Base-by-base conservation (phyloP, 345 rosid species). In the Gossypium ekmanianum region DNA sequence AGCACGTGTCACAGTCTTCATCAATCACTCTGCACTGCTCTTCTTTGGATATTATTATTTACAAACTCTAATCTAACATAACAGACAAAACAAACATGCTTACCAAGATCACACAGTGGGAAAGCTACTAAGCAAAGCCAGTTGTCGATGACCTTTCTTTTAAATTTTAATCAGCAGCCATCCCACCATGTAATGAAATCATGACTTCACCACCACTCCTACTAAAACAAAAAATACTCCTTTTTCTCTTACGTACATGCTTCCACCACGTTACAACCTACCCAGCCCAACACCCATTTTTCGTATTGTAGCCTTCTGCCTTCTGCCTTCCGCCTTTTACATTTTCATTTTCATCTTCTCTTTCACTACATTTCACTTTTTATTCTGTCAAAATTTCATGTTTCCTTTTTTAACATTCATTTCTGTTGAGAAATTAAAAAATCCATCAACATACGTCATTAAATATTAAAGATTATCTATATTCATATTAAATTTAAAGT, bases 1-100 rank as follows among this genome's bases (percentile, higher is more conserved):
- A 0, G 41, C 72, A 68, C 56, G 56, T 68, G 72, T 48, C 72
- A 68, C 48, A 20, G 7, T 68, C 57, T 67, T 67, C 56, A 18
- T 22, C 34, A 45, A 45, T 50, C 55, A 5, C 12, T 50, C 55
- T 51, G 55, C 55, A 16, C 41, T 34, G 41, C 41, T 4, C 41
- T 4, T 0, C 41, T 4, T 7, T 5, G 7, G 7, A 34, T 34
- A 34, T 34, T 34, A 34, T 34, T 34, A 34, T 34, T 34, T 1
- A 4, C 7, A 4, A 34, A 34, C 7, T 34, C 41, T 34, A 34
- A 34, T 34, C 5, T 34, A 34, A 34, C 41, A 5, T 34, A 51
- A 4, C 56, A 14, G 14, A 51, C 56, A 10, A 16, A 50, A 50
- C n/a, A 5, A 50, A 50, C n/a, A 50, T 50, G 16, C 17, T 4